phyloP scores from a whole-genome alignment of 495 filamentous ascomycete genomes.

The Penicillium crystallinum region DNA sequence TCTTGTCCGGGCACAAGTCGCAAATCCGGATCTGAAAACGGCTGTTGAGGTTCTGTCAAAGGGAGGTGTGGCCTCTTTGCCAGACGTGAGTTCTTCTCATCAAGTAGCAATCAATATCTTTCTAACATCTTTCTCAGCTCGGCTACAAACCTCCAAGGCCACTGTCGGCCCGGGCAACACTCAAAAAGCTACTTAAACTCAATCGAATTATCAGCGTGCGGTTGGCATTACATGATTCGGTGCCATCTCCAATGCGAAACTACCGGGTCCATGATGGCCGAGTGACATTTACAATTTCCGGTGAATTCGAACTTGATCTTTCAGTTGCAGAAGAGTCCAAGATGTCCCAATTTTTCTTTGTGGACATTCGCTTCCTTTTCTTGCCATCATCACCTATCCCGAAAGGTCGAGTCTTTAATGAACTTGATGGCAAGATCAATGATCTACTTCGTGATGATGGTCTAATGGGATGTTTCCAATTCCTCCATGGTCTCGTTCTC shows the following conservation, averaged over 20 bases:
- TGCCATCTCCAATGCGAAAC: constrained; percentile 65
- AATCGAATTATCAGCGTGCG: constrained; percentile 78
- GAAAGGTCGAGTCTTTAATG: constrained; percentile 49
- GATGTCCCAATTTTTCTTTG: constrained; percentile 79
- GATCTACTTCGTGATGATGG: constrained; percentile 57
- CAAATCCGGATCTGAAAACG: constrained; percentile 85
- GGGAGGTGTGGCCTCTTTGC: constrained; percentile 68
- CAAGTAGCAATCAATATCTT: constrained; percentile 4
- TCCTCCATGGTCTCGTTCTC: constrained; percentile 76
- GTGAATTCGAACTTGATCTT: constrained; percentile 91
- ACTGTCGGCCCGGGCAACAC: constrained; percentile 57
- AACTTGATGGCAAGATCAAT: constrained; percentile 69
- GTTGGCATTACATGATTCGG: constrained; percentile 66
- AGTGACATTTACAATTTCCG: constrained; percentile 75
- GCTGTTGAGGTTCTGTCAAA: constrained; percentile 77
- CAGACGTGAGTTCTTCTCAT: constrained; percentile 54
- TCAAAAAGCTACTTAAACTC: constrained; percentile 67
- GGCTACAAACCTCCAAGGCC: constrained; percentile 73
- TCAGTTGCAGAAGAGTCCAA: constrained; percentile 78
- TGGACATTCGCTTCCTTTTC: constrained; percentile 85
- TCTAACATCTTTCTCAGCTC: constrained; percentile 45
- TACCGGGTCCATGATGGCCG: constrained; percentile 74
- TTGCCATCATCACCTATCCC: constrained; percentile 60
- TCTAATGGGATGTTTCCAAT: constrained; percentile 71
- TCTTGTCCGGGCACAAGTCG: constrained; percentile 59